These are phyloP conservation scores for Grigorovia humatica DNA, from an alignment of 805 yeast genomes.

Conservation along the genomic window DNA sequence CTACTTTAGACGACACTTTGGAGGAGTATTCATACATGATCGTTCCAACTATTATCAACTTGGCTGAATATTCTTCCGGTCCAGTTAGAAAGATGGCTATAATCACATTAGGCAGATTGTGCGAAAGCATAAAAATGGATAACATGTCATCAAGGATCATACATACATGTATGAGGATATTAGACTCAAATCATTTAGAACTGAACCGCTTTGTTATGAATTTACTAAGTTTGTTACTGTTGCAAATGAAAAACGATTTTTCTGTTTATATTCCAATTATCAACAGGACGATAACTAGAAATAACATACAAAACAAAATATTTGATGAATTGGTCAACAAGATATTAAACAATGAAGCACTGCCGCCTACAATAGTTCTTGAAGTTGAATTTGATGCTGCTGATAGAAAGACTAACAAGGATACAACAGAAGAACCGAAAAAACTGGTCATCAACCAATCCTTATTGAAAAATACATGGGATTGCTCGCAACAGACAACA, in stretches of 20 bases:
- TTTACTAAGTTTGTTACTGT: conserved; percentile 58
- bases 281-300: conserved; percentile 47
- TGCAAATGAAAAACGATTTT: conserved; percentile 72
- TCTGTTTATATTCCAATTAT: conserved; percentile 74
- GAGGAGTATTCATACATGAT: conserved; percentile 80
- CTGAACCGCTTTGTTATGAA: conserved; percentile 55
- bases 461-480: conserved; percentile 74
- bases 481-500: conserved; percentile 76
- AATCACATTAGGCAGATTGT: conserved; percentile 65
- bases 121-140: conserved; percentile 54
- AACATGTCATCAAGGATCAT: conserved; percentile 83
- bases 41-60: conserved; percentile 65
- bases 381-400: conserved; percentile 27
- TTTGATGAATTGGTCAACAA: conserved; percentile 73
- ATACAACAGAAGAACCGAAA: conserved; percentile 39
- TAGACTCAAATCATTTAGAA: conserved; percentile 41
- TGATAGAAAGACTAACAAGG: conserved; percentile 18
- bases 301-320: conserved; percentile 51
- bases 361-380: conserved; percentile 61
- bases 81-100: conserved; percentile 60
- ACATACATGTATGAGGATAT: conserved; percentile 67
- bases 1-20: conserved; percentile 70
- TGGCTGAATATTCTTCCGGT: conserved; percentile 58
- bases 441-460: conserved; percentile 61
- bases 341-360: conserved; percentile 66